Percentiles rank a stretch among this genome's conserved stretches.
Evolutionary conservation across 331 rosid genomes (phyloP).

Genomic region (Quercus phellos): DNA sequence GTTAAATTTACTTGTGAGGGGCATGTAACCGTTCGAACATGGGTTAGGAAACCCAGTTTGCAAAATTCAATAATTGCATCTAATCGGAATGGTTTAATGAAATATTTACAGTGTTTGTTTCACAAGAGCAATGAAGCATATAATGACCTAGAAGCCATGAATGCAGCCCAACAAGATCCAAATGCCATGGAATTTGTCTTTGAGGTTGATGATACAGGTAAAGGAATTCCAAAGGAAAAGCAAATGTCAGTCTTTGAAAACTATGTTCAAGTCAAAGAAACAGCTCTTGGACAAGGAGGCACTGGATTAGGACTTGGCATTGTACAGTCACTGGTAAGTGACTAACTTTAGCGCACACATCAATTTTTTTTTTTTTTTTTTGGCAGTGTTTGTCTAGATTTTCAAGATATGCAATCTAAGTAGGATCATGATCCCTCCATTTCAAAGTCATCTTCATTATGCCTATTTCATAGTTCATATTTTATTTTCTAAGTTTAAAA

Average conservation of each 20-base stretch:
- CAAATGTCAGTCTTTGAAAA: conserved; percentile 59
- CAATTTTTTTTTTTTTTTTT: background rate
- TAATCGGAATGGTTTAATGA: conserved; percentile 13
- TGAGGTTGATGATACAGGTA: conserved; percentile 82
- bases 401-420: background rate
- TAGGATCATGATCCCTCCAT: no score
- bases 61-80: conserved; percentile 41
- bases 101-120: conserved; percentile 31
- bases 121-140: conserved; percentile 25
- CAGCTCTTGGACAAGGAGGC: conserved; percentile 55
- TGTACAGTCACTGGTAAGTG: conserved; percentile 72
- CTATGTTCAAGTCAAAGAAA: conserved; percentile 72
- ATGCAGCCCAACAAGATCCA: conserved; percentile 25
- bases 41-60: conserved; percentile 47
- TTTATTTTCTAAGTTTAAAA: no score
- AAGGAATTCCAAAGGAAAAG: conserved; percentile 82
- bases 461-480: no score
- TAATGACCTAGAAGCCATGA: conserved; percentile 25
- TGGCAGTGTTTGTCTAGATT: background rate
- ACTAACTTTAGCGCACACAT: background rate
- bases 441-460: no score
- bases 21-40: conserved; percentile 56
- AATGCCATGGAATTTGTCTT: conserved; percentile 52
- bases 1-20: conserved; percentile 70
- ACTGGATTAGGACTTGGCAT: conserved; percentile 96